A percentile compares a stretch with the other conserved stretches of the same genome.
These are phyloP conservation scores for Pachysolen tannophilus DNA, from an alignment of 805 yeast genomes.

Conservation along the genomic window DNA sequence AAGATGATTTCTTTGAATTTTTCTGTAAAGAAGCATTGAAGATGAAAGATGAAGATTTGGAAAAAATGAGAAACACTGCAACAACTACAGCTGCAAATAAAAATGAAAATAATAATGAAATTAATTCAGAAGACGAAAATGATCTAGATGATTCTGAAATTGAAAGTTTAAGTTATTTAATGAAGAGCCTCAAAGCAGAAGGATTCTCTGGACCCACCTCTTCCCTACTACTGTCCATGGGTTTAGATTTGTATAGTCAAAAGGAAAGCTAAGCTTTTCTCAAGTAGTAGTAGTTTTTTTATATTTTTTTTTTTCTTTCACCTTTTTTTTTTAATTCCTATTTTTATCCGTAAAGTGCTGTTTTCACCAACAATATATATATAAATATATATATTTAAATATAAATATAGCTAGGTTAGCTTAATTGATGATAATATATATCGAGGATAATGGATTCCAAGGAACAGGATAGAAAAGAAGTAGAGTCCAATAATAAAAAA, in stretches of 20 bases:
- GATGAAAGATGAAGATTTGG: conserved; percentile 37
- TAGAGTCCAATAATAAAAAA: too few species aligned
- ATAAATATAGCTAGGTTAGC: too few species aligned
- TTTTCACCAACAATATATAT: too few species aligned
- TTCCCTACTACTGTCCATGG: conserved; percentile 23
- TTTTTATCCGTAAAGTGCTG: too few species aligned
- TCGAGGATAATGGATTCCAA: too few species aligned
- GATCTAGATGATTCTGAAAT: conserved; percentile 12
- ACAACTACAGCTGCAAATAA: background rate
- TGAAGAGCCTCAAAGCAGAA: conserved; percentile 19
- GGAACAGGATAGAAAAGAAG: too few species aligned
- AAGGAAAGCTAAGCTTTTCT: too few species aligned
- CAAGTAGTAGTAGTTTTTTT: too few species aligned
- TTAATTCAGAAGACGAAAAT: conserved; percentile 14
- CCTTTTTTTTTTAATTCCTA: too few species aligned
- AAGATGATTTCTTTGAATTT: conserved; percentile 65
- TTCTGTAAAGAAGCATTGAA: conserved; percentile 48
- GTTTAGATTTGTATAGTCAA: conserved; percentile 6
- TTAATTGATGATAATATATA: too few species aligned
- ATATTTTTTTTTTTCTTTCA: too few species aligned
- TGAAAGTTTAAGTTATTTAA: conserved; percentile 16
- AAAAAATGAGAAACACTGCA: conserved; percentile 19
- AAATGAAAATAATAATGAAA: background rate
- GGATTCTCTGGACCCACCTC: conserved; percentile 28
- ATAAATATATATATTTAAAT: too few species aligned